Percentiles rank a stretch among this genome's conserved stretches.
phyloP scores from a whole-genome alignment of 495 filamentous ascomycete species.

The Stereocaulon alpinum region DNA sequence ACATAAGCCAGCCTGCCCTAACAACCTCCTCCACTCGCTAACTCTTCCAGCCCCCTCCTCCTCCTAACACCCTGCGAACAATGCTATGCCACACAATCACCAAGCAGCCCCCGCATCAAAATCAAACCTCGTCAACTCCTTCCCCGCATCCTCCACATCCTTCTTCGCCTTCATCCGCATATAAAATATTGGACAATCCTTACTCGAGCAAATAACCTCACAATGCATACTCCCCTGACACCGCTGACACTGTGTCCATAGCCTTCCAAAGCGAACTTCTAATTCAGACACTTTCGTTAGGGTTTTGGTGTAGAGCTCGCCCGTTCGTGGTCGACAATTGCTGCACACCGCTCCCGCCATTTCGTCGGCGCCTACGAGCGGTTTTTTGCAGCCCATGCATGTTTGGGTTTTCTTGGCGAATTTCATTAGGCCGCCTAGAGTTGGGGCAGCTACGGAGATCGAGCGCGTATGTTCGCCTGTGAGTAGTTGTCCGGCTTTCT shows the following conservation, averaged over 20 bases:
- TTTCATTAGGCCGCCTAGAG: constrained; percentile 90
- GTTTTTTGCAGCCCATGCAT: constrained; percentile 98
- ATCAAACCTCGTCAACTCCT: constrained; percentile 86
- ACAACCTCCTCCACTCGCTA: background rate
- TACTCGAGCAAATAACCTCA: constrained; percentile 92
- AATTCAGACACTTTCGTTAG: constrained; percentile 78
- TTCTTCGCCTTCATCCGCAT: constrained; percentile 99
- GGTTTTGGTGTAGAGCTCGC: constrained; percentile 89
- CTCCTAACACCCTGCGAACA: too few relatives aligned
- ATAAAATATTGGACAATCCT: constrained; percentile 98
- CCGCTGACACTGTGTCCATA: constrained; percentile 98
- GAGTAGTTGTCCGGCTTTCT: constrained; percentile 69
- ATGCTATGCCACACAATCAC: background rate
- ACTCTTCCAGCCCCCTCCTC: background rate
- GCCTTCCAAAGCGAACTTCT: constrained; percentile 79
- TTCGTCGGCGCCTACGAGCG: constrained; percentile 67
- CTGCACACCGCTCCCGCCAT: constrained; percentile 77
- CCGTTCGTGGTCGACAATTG: constrained; percentile 71
- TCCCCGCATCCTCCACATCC: constrained; percentile 89
- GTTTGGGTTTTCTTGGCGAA: constrained; percentile 96
- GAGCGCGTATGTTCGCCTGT: constrained; percentile 87
- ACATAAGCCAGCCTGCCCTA: background rate
- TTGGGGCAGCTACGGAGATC: constrained; percentile 82
- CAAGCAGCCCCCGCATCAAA: constrained; percentile 48
- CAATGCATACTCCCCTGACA: constrained; percentile 97